phyloP scores from a whole-genome alignment of 768 basidiomycete species.

The Rhodocollybia butyracea region DNA sequence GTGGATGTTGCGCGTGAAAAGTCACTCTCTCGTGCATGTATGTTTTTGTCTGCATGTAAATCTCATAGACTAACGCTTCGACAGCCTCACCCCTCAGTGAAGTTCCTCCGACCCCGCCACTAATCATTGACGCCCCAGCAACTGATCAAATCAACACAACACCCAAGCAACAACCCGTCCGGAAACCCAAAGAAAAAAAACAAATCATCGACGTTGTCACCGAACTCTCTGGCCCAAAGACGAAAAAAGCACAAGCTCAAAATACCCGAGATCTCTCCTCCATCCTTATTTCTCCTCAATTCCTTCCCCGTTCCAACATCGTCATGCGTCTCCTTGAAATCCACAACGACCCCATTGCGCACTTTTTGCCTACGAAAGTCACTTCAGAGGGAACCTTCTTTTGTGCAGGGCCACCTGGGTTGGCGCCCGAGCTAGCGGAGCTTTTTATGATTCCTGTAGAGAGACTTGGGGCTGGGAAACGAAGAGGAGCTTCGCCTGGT shows the following conservation, averaged over 20 bases:
- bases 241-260: conserved; percentile 47
- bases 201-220: conserved; percentile 90
- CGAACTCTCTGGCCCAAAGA: conserved; percentile 66
- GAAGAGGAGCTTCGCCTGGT: conserved; percentile 56
- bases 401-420: conserved; percentile 80
- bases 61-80: neutral
- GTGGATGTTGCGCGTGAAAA: conserved; percentile 56
- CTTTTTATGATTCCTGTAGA: conserved; percentile 80
- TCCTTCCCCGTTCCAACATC: conserved; percentile 79
- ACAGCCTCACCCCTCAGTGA: conserved; percentile 76
- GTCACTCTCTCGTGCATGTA: conserved; percentile 69
- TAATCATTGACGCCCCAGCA: no score
- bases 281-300: conserved; percentile 79
- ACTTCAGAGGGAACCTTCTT: conserved; percentile 73
- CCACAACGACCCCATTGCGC: conserved; percentile 75
- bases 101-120: conserved; percentile 75
- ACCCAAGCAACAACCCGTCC: conserved; percentile 39
- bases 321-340: conserved; percentile 87
- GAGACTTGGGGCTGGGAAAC: conserved; percentile 48
- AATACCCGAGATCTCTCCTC: conserved; percentile 56
- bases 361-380: conserved; percentile 83
- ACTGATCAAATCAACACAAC: no score
- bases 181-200: conserved; percentile 71
- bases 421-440: conserved; percentile 76
- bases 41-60: conserved; percentile 20